Evolutionary conservation across 108 stramenopile genomes (phyloP), one percentile per base, ranked within the genome.

Genomic region (Skeletonema grethae): DNA sequence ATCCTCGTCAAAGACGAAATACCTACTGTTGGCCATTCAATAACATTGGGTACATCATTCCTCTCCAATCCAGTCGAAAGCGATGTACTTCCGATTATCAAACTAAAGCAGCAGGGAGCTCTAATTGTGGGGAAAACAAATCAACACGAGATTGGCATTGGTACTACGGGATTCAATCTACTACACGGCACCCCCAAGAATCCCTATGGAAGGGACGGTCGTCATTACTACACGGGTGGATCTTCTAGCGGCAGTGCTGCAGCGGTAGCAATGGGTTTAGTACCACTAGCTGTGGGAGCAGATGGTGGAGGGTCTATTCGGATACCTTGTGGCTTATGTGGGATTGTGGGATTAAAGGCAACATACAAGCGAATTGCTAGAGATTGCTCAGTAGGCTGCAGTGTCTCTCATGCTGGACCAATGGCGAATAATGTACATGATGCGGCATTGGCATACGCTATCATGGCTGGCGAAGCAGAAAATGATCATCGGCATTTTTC

Each of bases 241-340:
- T 84, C 83, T 5, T 79, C 82, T 3, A 69, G 80, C 50, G 91
- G 91, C 10, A 76, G 75, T 8, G 91, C 88, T 5, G 88, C 77
- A 7, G 88, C 88, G 0, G 87, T 92, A 29, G 65, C 88, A 11
- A 39, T 80, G 28, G 91, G 91, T n/a, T 18, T 92, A 7, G 70
- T 79, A 39, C 87, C 88, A 2, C 24, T 90, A 16, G 84, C 85
- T 13, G 62, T 92, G 9, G 91, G 88, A n/a, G 53, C 50, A 7
- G 91, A 92, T 80, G 87, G 87, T 22, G 91, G 88, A 15, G 91
- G 91, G 15, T 81, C 79, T 18, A 84, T 92, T 61, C 83, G 88
- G 4, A 77, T 88, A 6, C 91, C 91, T 16, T 84, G 87, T 0
- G 65, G 75, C 22, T 39, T 87, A 69, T 88, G 77, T 57, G 91